Evolutionary conservation across 78 protist species (phyloP).

Genomic region (Dictyostelium intermedium): DNA sequence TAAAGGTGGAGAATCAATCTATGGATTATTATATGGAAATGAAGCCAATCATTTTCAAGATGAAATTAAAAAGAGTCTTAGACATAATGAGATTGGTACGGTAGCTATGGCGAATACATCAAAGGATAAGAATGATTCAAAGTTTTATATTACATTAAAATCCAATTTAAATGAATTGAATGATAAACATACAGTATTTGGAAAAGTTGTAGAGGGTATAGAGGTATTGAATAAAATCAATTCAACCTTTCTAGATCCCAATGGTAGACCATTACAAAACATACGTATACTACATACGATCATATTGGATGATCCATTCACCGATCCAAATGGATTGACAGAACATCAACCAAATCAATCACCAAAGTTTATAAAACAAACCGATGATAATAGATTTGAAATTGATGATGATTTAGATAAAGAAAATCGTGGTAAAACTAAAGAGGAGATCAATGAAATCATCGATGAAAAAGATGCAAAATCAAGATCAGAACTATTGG

Average conservation of each 20-base stretch:
- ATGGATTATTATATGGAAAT: slow-evolving; percentile 86
- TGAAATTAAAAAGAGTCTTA: slow-evolving; percentile 82
- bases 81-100: slow-evolving; percentile 62
- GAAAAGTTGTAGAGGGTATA: slow-evolving; percentile 94
- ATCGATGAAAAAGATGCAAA: slow-evolving; percentile 71
- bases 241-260: slow-evolving; percentile 73
- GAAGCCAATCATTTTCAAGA: slow-evolving; percentile 89
- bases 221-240: slow-evolving; percentile 86
- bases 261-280: slow-evolving; percentile 88
- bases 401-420: slow-evolving; percentile 73
- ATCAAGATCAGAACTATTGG: slow-evolving; percentile 89
- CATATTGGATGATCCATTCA: slow-evolving; percentile 96
- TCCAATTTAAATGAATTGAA: slow-evolving; percentile 84
- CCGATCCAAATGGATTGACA: slow-evolving; percentile 87
- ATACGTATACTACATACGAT: slow-evolving; percentile 93
- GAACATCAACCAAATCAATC: slow-evolving; percentile 23
- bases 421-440: slow-evolving; percentile 48
- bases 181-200: slow-evolving; percentile 95
- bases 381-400: slow-evolving; percentile 44
- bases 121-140: slow-evolving; percentile 79
- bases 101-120: slow-evolving; percentile 88
- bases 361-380: slow-evolving; percentile 42
- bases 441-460: slow-evolving; percentile 81
- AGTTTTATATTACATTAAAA: slow-evolving; percentile 91
- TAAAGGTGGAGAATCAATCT: slow-evolving; percentile 90